Evolutionary conservation across 1,284 basidiomycete genomes (phyloP).

Genomic region (Retiboletus fuscus): DNA sequence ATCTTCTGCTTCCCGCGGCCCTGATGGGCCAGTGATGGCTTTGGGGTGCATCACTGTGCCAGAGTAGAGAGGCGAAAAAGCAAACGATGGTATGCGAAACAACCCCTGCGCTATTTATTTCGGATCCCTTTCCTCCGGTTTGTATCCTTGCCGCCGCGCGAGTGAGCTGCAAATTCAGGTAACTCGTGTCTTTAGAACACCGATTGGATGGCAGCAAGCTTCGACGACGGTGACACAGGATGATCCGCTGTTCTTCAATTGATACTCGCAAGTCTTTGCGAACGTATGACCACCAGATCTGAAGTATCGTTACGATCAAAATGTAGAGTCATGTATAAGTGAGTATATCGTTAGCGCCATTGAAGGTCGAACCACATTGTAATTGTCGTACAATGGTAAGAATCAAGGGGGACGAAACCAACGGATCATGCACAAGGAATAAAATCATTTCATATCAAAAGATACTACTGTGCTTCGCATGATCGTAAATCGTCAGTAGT

Average conservation of each 20-base stretch:
- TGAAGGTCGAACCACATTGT: slow-evolving; percentile 31
- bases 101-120: slow-evolving; percentile 15
- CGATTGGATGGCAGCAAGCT: background rate
- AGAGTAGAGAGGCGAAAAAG: slow-evolving; percentile 12
- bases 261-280: slow-evolving; percentile 22
- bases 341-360: slow-evolving; percentile 28
- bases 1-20: slow-evolving; percentile 29
- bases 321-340: slow-evolving; percentile 46
- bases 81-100: background rate
- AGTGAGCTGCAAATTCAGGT: too few relatives aligned
- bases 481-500: slow-evolving; percentile 29
- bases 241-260: slow-evolving; percentile 24
- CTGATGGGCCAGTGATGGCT: too few relatives aligned
- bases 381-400: slow-evolving; percentile 35
- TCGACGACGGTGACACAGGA: background rate
- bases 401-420: slow-evolving; percentile 8
- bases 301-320: slow-evolving; percentile 37
- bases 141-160: slow-evolving; percentile 11
- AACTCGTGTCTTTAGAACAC: background rate
- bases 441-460: slow-evolving; percentile 28
- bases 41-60: slow-evolving; percentile 1
- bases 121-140: slow-evolving; percentile 26
- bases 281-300: slow-evolving; percentile 6
- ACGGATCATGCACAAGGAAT: slow-evolving; percentile 34
- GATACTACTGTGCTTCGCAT: slow-evolving; percentile 22